Evolutionary conservation across 129 eudicot genomes (phyloP).

Genomic region (Scalesia atractyloides): DNA sequence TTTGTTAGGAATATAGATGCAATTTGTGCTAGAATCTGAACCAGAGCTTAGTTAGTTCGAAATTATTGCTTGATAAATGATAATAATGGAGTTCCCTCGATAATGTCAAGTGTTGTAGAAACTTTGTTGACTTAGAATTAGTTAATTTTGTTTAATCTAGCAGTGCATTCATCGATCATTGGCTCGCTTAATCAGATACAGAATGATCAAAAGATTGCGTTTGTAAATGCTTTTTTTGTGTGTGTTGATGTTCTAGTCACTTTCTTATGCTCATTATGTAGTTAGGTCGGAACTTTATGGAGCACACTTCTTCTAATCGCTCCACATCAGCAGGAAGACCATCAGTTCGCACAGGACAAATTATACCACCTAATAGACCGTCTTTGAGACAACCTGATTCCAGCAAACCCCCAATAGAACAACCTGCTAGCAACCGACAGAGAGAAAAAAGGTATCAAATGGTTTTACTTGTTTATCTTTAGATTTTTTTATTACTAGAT

Average conservation of each 20-base stretch:
- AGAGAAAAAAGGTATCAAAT: constrained; percentile 64
- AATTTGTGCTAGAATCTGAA: not conserved
- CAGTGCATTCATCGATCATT: too few relatives aligned
- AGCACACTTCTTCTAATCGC: constrained; percentile 70
- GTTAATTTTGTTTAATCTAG: too few relatives aligned
- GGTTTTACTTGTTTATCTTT: constrained; percentile 2
- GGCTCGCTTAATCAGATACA: too few relatives aligned
- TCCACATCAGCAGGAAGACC: constrained; percentile 97
- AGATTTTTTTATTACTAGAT: not conserved
- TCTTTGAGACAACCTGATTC: constrained; percentile 64
- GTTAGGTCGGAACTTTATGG: constrained; percentile 99
- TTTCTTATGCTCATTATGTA: constrained; percentile 53
- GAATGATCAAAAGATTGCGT: too few relatives aligned
- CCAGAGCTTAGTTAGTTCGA: constrained; percentile 1
- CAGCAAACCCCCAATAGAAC: constrained; percentile 67
- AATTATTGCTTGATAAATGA: constrained; percentile 11
- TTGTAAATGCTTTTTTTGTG: not conserved
- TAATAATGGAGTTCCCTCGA: not conserved
- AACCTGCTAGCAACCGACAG: constrained; percentile 53
- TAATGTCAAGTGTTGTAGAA: not conserved
- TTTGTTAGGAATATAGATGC: not conserved
- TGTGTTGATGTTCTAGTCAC: constrained; percentile 26
- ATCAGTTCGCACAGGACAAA: constrained; percentile 56
- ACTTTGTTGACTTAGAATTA: too few relatives aligned
- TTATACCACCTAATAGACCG: constrained; percentile 59